Base-by-base conservation (phyloP, 495 filamentous ascomycete species). In the Wilcoxina mikolae region DNA sequence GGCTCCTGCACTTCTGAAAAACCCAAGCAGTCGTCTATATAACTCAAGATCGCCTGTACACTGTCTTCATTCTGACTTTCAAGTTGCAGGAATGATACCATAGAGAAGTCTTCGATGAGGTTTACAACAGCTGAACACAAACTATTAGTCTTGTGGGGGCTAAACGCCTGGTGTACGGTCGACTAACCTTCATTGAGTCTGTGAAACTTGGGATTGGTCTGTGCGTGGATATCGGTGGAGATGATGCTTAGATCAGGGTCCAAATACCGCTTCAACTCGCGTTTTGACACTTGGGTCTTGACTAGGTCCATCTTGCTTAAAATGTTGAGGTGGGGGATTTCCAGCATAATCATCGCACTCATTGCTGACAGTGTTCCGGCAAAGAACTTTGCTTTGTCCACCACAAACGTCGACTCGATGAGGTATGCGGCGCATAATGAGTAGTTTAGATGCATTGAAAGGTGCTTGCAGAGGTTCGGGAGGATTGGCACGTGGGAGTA, bases 341-440 rank as follows among this genome's bases (percentile, higher is more conserved):
- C 91, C 42, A 98, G 75, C 87, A 95, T 88, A 58, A 95, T 78
- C 91, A 98, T 98, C 29, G 91, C 89, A 52, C 84, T 91, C 90
- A 98, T 95, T 44, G 91, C 91, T 62, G 83, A 89, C 55, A 98
- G 70, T 1, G 91, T 93, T 12, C 91, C 91, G 0, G 91, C 83
- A 65, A 98, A 96, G 75, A 88, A 98, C 67, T 98, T 98, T 60
- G 91, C 83, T 57, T 85, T 81, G 70, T 98, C 91, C 24, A 94
- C 77, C 57, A 98, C 80, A 64, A 96, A 98, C 4, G 89, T 94
- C 3, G 86, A 82, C 67, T 98, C 91, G 42, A 98, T 80, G 23
- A 98, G 79, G 68, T 98, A 98, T 9, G 90, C 78, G n/a, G 91
- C 91, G 67, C 89, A 95, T 47, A 98, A 74, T 53, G 81, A 84